Evolutionary conservation across 345 rosid species (phyloP), one percentile per base, ranked within the genome.

Genomic region (Camelina sativa): DNA sequence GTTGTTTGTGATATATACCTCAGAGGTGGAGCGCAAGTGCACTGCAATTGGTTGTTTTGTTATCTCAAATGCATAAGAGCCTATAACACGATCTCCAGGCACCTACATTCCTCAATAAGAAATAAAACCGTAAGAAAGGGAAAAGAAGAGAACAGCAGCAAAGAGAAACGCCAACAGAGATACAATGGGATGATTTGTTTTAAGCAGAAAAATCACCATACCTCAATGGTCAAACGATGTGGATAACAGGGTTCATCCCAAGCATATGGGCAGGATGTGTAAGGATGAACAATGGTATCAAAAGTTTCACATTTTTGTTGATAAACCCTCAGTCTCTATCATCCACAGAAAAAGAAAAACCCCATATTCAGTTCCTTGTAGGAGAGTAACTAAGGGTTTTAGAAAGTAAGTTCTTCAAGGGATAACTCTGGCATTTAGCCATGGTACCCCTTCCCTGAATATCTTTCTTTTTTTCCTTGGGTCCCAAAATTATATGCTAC

Each of bases 241-340:
- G 97, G 97, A 79, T 80, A 91, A 75, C 85, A 86, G 57, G 97
- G 96, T 81, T 93, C 98, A 89, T 93, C 98, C 98, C 98, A 93
- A 37, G 98, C 96, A 84, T 93, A 91, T 47, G 91, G 94, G 80
- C 87, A 86, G 57, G 92, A 89, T 34, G 88, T 82, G 74, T 91
- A 93, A 11, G 96, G 88, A 50, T 88, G 87, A 79, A 93, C 73
- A 54, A 84, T 78, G 53, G 97, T 87, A 77, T 89, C 98, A 78
- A 86, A 89, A 64, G 86, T 88, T 82, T 93, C 98, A 79, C 97
- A 93, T 71, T 75, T 86, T 75, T 89, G 98, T 68, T 93, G 98
- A 74, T 88, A 89, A 69, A 93, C 78, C 79, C 97, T 86, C 79
- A 93, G 79, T 69, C 88, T 89, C 97, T 93, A 71, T 23, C 76